phyloP scores from a whole-genome alignment of 192 early-diverging fungal species.

The Coemansia sp. region DNA sequence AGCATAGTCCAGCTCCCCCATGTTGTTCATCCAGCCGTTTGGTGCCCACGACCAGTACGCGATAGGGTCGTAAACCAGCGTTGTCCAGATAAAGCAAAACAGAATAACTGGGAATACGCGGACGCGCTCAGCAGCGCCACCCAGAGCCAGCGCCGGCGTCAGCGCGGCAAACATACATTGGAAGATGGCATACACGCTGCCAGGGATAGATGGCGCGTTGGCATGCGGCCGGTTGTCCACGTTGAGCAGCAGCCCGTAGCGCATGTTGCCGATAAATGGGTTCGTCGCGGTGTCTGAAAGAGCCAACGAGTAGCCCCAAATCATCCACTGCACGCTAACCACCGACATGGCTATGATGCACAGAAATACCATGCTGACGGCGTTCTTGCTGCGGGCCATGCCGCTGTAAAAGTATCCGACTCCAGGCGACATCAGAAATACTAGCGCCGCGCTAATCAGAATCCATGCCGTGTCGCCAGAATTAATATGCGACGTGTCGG shows the following conservation, averaged over 20 bases:
- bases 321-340: conserved; percentile 88
- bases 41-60: conserved; percentile 93
- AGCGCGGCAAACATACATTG: conserved; percentile 94
- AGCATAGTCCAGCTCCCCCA: conserved; percentile 90
- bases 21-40: conserved; percentile 79
- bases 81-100: conserved; percentile 92
- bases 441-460: conserved; percentile 69
- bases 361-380: conserved; percentile 84
- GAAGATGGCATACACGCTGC: conserved; percentile 74
- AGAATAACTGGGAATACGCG: conserved; percentile 81
- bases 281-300: conserved; percentile 71
- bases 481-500: conserved; percentile 37
- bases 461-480: conserved; percentile 66
- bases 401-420: conserved; percentile 97
- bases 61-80: conserved; percentile 89
- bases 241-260: conserved; percentile 67
- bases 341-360: conserved; percentile 77
- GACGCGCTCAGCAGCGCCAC: conserved; percentile 86
- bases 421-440: conserved; percentile 95
- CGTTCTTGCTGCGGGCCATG: conserved; percentile 89
- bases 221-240: conserved; percentile 56
- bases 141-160: conserved; percentile 87
- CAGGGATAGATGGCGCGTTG: conserved; percentile 66
- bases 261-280: conserved; percentile 78
- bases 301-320: conserved; percentile 86